These are phyloP conservation scores for Amphichorda felina DNA, from an alignment of 2,329 filamentous ascomycete species.

Conservation along the genomic window DNA sequence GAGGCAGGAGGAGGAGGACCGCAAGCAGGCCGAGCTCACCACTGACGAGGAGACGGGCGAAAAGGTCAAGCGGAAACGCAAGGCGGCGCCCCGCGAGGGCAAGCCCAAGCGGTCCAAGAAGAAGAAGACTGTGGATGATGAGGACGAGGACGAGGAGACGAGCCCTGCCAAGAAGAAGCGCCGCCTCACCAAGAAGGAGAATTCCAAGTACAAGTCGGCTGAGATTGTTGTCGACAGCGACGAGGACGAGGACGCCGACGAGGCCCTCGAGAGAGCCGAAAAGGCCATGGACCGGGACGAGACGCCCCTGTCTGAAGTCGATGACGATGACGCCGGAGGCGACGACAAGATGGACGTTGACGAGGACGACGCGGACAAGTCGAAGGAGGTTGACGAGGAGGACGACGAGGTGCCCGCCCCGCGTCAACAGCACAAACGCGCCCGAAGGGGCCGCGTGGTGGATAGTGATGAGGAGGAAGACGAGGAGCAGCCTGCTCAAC, in stretches of 20 bases:
- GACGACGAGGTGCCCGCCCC: conserved; percentile 32
- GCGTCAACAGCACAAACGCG: conserved; percentile 30
- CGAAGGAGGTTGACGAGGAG: conserved; percentile 15
- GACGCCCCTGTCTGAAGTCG: conserved; percentile 21
- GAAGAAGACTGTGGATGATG: conserved; percentile 37
- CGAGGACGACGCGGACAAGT: conserved; percentile 24
- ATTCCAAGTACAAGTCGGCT: conserved; percentile 68
- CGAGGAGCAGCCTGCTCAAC: conserved; percentile 1
- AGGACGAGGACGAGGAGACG: conserved; percentile 29
- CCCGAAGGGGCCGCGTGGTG: conserved; percentile 37
- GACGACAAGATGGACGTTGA: conserved; percentile 43
- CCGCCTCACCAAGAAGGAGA: conserved; percentile 36
- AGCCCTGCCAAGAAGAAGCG: conserved; percentile 49
- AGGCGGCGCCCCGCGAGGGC: conserved; percentile 23
- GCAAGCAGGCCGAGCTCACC: conserved; percentile 61
- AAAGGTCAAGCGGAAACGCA: conserved; percentile 68
- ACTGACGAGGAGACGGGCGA: conserved; percentile 76
- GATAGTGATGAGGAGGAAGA: conserved; percentile 42
- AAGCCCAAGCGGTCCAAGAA: conserved; percentile 44
- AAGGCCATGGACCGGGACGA: conserved; percentile 24
- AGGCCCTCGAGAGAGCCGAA: conserved; percentile 28
- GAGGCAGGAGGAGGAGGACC: conserved; percentile 27
- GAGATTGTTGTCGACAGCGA: conserved; percentile 76
- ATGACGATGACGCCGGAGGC: conserved; percentile 20
- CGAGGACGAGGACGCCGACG: conserved; percentile 32